These are phyloP conservation scores for Emergomyces africanus DNA, from an alignment of 2,329 filamentous ascomycete species.

Conservation along the genomic window DNA sequence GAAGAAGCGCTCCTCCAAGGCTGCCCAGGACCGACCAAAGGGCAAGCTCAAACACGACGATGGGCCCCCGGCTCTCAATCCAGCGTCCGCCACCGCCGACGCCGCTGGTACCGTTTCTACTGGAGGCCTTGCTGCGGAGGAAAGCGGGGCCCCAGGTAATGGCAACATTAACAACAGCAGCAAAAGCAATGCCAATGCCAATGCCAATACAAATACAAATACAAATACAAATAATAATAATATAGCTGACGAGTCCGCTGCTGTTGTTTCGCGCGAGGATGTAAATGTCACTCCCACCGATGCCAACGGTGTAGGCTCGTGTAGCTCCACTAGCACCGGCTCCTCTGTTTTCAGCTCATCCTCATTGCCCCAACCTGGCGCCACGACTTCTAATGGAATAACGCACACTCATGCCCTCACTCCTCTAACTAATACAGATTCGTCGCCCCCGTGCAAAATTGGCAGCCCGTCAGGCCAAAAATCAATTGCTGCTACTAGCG, in stretches of 20 bases:
- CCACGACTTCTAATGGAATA: slow-evolving; percentile 41
- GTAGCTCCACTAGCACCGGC: slow-evolving; percentile 57
- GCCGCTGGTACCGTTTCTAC: slow-evolving; percentile 7
- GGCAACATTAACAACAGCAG: not conserved
- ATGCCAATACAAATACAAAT: too few relatives aligned
- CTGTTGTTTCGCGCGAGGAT: slow-evolving; percentile 1
- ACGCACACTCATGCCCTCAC: slow-evolving; percentile 42
- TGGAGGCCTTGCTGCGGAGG: not conserved
- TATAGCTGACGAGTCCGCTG: not conserved
- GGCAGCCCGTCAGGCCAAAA: slow-evolving; percentile 40
- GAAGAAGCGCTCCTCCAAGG: slow-evolving; percentile 32
- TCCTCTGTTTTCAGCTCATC: slow-evolving; percentile 58
- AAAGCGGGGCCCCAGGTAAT: slow-evolving; percentile 3
- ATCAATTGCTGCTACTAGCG: slow-evolving; percentile 21
- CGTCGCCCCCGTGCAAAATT: slow-evolving; percentile 47
- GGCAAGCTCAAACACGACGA: slow-evolving; percentile 32
- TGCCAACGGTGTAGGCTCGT: slow-evolving; percentile 56
- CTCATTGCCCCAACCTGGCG: slow-evolving; percentile 38
- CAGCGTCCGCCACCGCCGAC: slow-evolving; percentile 7
- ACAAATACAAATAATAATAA: not conserved
- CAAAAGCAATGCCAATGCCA: not conserved
- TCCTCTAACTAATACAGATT: slow-evolving; percentile 53
- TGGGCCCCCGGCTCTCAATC: slow-evolving; percentile 5
- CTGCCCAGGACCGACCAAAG: slow-evolving; percentile 48
- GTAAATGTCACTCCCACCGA: slow-evolving; percentile 12